Evolutionary conservation across 2,329 filamentous ascomycete genomes (phyloP).

Genomic region (Magnaporthiopsis poae): DNA sequence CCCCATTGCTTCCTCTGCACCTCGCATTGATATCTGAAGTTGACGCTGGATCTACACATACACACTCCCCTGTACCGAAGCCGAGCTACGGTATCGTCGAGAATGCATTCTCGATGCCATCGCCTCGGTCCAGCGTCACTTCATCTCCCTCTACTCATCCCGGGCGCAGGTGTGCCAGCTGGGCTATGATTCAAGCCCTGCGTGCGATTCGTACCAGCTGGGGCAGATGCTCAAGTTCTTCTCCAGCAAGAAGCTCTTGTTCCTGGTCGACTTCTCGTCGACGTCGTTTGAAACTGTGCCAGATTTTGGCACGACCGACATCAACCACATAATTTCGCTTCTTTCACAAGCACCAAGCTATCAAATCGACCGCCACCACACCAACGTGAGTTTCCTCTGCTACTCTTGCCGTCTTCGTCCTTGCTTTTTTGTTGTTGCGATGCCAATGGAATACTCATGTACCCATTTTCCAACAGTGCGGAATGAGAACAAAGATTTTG

Average conservation of each 20-base stretch:
- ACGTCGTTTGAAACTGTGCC: conserved; percentile 33
- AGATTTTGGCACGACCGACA: conserved; percentile 47
- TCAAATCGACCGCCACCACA: conserved; percentile 64
- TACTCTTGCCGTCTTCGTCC: background rate
- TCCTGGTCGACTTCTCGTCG: conserved; percentile 46
- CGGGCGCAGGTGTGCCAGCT: conserved; percentile 58
- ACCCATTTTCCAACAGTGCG: conserved; percentile 36
- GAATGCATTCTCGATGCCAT: conserved; percentile 59
- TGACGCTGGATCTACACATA: background rate
- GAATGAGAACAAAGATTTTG: conserved; percentile 53
- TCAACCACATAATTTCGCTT: conserved; percentile 49
- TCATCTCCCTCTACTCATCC: conserved; percentile 57
- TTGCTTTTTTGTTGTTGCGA: background rate
- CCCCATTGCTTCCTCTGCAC: background rate
- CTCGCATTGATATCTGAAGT: background rate
- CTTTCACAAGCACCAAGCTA: conserved; percentile 61
- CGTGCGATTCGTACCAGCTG: conserved; percentile 69
- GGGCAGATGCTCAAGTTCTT: conserved; percentile 70
- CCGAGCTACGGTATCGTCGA: conserved; percentile 57
- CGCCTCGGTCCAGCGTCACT: conserved; percentile 59
- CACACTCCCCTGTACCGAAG: conserved; percentile 23
- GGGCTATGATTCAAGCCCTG: conserved; percentile 61
- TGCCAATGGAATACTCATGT: background rate
- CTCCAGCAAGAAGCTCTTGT: conserved; percentile 48
- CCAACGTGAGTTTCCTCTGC: conserved; percentile 30